Evolutionary conservation across 2,329 filamentous ascomycete species (phyloP).

Genomic region (Xylariales sp.): DNA sequence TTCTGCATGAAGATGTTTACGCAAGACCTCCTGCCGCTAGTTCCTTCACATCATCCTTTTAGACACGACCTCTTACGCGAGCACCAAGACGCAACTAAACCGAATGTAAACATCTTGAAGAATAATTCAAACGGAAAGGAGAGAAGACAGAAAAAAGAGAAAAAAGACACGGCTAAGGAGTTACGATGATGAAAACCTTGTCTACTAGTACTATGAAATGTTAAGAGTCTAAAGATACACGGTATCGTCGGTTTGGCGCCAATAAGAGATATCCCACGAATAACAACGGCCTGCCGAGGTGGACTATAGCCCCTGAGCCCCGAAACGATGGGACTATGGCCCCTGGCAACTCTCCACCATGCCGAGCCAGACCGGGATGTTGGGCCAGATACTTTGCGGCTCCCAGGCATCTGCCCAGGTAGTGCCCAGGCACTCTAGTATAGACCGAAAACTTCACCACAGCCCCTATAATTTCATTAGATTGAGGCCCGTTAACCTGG

Average conservation of each 20-base stretch:
- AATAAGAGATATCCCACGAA: constrained; percentile 36
- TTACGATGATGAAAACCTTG: neutral
- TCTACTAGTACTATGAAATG: neutral
- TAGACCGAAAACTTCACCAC: neutral
- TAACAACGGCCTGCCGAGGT: constrained; percentile 23
- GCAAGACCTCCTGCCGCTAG: no score
- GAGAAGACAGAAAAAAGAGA: no score
- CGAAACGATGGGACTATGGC: constrained; percentile 32
- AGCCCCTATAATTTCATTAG: constrained; percentile 25
- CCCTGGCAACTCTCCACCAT: constrained; percentile 25
- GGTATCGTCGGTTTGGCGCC: constrained; percentile 10
- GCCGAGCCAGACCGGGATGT: constrained; percentile 24
- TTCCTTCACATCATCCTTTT: neutral
- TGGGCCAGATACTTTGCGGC: constrained; percentile 1
- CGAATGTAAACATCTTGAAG: neutral
- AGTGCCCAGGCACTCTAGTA: neutral
- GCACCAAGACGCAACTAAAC: neutral
- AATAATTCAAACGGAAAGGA: neutral
- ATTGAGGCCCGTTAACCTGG: neutral
- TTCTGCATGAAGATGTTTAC: neutral
- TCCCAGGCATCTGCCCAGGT: no score
- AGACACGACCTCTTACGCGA: neutral
- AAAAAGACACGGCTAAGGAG: neutral
- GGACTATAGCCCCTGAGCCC: constrained; percentile 15
- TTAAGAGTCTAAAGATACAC: no score